These are phyloP conservation scores for Saccharum spontaneum DNA, from an alignment of 176 grass and related monocot genomes.

Conservation along the genomic window DNA sequence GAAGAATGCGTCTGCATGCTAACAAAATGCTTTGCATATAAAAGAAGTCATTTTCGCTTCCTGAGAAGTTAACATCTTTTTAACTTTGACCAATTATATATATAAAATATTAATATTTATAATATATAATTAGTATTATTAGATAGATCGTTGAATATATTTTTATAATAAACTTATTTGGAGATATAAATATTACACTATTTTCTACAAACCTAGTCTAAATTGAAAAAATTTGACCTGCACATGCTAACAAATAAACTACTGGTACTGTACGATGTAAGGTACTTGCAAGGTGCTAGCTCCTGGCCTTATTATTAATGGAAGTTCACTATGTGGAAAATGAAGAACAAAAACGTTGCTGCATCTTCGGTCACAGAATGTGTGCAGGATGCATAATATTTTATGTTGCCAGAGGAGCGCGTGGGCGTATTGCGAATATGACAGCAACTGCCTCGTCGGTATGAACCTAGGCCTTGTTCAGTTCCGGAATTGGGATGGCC, in stretches of 20 bases:
- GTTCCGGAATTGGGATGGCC: too few species aligned
- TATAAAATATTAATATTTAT: too few species aligned
- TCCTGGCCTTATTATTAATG: too few species aligned
- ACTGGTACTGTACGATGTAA: background rate
- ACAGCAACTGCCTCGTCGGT: slow-evolving; percentile 13
- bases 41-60: too few species aligned
- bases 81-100: too few species aligned
- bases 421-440: background rate
- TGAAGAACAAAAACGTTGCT: background rate
- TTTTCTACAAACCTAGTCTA: too few species aligned
- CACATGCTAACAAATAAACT: background rate
- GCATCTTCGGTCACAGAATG: slow-evolving; percentile 11
- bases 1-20: background rate
- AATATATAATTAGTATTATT: too few species aligned
- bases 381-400: background rate
- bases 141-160: too few species aligned
- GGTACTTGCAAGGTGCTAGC: background rate
- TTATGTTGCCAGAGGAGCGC: background rate
- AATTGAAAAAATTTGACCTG: background rate
- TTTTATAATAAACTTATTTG: too few species aligned
- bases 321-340: background rate
- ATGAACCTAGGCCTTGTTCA: slow-evolving; percentile 27
- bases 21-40: background rate
- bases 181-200: too few species aligned
- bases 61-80: too few species aligned